Evolutionary conservation across 768 basidiomycete species (phyloP), one percentile per base, ranked within the genome.

Genomic region (Calocera viscosa): DNA sequence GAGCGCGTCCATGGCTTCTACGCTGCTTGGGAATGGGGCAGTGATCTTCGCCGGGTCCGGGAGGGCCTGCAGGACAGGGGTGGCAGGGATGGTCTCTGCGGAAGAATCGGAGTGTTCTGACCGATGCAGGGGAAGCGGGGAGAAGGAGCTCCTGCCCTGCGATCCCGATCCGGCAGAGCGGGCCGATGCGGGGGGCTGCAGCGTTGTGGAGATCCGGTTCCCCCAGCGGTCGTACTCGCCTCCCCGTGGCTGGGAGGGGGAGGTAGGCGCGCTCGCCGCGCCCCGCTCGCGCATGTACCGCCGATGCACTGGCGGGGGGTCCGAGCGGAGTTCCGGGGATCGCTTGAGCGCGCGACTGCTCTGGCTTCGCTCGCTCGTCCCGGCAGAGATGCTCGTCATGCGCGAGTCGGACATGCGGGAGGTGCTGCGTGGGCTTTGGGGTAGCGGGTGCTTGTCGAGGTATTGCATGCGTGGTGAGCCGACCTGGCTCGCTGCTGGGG

Each of bases 41-140:
- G 53, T 32, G 53, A 60, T 60, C 30, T 60, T 60, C 19, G 14
- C 53, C 53, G 53, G 53, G 53, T 60, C 53, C 7, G 53, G 53
- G 30, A 60, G 53, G 14, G 53, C 53, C 10, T 11, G 14, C 8
- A 60, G 24, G 26, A 32, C 24, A 16, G 53, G 53, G 2, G 53
- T 60, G 8, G 53, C 53, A 10, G 53, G 53, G 11, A 60, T 60
- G 2, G 53, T 60, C 16, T 12, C 11, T 7, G 26, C 53, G 19
- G 14, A 16, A 26, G 53, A 60, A 26, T 60, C 53, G 24, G 43
- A 47, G 43, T 32, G 24, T 19, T 60, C 53, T 12, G 53, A 26
- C 10, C 53, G 53, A 19, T 60, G 53, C 14, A 60, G 53, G 24
- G 30, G 53, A 7, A 28, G 26, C 14, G 53, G 53, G 2, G 53